These are phyloP conservation scores for Hymenoscyphus fraxineus DNA, from an alignment of 2,329 filamentous ascomycete species.

Conservation along the genomic window DNA sequence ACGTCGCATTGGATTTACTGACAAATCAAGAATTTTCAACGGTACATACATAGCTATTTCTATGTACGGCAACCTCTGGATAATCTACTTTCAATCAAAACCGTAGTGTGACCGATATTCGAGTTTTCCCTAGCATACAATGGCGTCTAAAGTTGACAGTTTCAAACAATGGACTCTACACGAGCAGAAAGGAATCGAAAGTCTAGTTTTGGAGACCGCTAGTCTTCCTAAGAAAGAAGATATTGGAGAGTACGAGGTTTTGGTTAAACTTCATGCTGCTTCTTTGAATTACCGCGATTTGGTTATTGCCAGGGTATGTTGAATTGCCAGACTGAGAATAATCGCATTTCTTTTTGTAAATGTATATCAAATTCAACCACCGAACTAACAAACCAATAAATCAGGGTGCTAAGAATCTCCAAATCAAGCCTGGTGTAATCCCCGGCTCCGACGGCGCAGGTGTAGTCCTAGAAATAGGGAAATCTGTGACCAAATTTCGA, in stretches of 20 bases:
- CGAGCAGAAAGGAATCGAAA: not conserved
- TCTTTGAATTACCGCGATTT: constrained; percentile 41
- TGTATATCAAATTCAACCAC: not conserved
- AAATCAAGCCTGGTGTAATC: constrained; percentile 24
- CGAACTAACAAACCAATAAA: not conserved
- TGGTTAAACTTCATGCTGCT: constrained; percentile 46
- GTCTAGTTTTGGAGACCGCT: not conserved
- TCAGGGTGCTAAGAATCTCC: not conserved
- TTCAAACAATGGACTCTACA: not conserved
- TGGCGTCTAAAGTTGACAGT: not conserved
- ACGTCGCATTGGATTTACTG: not conserved
- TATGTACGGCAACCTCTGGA: not conserved
- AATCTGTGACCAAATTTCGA: constrained; percentile 53
- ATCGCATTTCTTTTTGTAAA: not conserved
- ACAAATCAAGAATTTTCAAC: not conserved
- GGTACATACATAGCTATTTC: not conserved
- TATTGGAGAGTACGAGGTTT: constrained; percentile 50
- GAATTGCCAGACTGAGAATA: constrained; percentile 10
- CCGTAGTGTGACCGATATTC: not conserved
- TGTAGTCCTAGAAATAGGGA: constrained; percentile 49
- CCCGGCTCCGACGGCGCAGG: constrained; percentile 43
- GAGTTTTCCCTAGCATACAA: not conserved
- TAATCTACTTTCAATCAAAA: not conserved
- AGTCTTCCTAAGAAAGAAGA: not conserved
- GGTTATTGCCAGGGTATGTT: constrained; percentile 33